These are phyloP conservation scores for Alternaria brassicae DNA, from an alignment of 2,329 filamentous ascomycete species.

Conservation along the genomic window DNA sequence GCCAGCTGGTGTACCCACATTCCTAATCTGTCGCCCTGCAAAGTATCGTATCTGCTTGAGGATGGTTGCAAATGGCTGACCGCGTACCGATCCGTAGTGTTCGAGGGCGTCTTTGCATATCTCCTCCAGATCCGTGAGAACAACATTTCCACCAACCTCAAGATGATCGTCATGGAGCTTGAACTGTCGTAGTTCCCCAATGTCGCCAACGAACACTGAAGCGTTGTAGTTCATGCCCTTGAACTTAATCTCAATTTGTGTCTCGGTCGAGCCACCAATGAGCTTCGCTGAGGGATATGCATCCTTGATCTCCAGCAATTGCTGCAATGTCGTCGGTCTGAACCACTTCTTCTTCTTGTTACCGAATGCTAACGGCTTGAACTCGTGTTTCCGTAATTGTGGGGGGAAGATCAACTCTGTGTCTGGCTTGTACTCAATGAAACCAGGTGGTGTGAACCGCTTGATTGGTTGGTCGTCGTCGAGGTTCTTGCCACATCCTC, in stretches of 20 bases:
- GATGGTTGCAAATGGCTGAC: conserved; percentile 88
- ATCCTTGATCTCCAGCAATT: conserved; percentile 90
- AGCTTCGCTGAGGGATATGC: conserved; percentile 87
- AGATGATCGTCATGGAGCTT: conserved; percentile 78
- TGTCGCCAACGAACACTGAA: conserved; percentile 92
- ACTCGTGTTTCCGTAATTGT: conserved; percentile 79
- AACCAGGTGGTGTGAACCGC: conserved; percentile 82
- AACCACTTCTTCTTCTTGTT: conserved; percentile 97
- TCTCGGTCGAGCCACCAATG: conserved; percentile 95
- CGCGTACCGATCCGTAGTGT: conserved; percentile 73
- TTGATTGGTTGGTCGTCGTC: conserved; percentile 57
- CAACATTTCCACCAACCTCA: conserved; percentile 93
- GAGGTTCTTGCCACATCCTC: conserved; percentile 53
- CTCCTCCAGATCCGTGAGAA: conserved; percentile 86
- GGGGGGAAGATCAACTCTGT: conserved; percentile 97
- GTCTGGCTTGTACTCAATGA: conserved; percentile 92
- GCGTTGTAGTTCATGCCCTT: conserved; percentile 90
- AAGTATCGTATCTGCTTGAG: conserved; percentile 95
- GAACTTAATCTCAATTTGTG: conserved; percentile 98
- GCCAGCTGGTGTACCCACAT: conserved; percentile 95
- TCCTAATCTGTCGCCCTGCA: conserved; percentile 92
- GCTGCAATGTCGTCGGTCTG: conserved; percentile 82
- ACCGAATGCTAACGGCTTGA: conserved; percentile 83
- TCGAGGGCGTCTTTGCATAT: conserved; percentile 81
- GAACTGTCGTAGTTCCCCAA: conserved; percentile 85